Base-by-base conservation (phyloP, 2,329 filamentous ascomycete genomes). In the Byssothecium circinans region DNA sequence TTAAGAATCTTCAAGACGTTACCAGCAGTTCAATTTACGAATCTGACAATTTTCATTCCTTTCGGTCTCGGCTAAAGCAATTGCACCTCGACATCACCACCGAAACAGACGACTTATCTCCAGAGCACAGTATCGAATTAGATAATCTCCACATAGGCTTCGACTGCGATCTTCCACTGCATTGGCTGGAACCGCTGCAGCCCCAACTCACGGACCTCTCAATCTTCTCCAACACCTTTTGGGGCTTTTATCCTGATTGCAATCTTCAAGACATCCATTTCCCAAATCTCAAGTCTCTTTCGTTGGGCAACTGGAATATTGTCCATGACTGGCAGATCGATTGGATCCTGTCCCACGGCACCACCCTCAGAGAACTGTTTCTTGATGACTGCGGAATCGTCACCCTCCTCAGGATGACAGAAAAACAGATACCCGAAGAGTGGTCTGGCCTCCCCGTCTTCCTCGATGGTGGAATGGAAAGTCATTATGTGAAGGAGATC, bases 261-360 rank as follows among this genome's bases (percentile, higher is more conserved):
- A 61, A 73, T 33, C 67, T 76, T 23, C 64, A 48, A 12, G 25
- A 43, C n/a, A 36, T 76, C 46, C 53, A 46, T n/a, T 74, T 78
- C 23, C 73, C 74, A 0, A 57, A 64, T 0, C 68, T 79, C 4
- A 66, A 67, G 25, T 62, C 69, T 0, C 64, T 80, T 0, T 60
- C 67, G 0, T 52, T 80, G 0, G 73, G 74, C 0, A 71, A 70
- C 1, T 75, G 70, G 17, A 64, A 68, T 2, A 77, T 80, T 39
- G 66, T 67, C 4, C 68, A 77, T 27, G 69, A 77, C 17, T 73
- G 70, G 64, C 76, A 80, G 43, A 55, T 78, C 0, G 71, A 74
- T 8, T 80, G 76, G 76, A 70, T 80, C 3, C 47, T 73, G 0
- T 68, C 67, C 0, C 62, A 79, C 3, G 64, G 56, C 4, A 11